These are phyloP conservation scores for Aspergillus heteromorphus DNA, from an alignment of 495 filamentous ascomycete genomes.

Conservation along the genomic window DNA sequence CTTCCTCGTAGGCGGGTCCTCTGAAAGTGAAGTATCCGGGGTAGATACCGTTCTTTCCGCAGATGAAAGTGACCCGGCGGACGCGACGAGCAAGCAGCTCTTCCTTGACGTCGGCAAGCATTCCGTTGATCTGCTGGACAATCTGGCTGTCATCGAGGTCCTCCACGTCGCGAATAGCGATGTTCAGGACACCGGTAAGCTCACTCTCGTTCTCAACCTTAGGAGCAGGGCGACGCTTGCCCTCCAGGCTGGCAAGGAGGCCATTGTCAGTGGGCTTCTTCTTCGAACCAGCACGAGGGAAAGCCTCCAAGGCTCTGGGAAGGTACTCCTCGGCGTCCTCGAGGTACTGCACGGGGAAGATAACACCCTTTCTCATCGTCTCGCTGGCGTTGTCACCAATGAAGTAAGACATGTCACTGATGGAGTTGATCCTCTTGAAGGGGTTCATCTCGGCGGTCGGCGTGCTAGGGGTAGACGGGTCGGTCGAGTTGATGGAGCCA, in stretches of 20 bases:
- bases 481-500: conserved; percentile 66
- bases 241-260: conserved; percentile 66
- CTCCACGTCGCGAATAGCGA: conserved; percentile 88
- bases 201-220: conserved; percentile 60
- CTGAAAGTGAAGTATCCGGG: conserved; percentile 98
- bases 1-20: conserved; percentile 82
- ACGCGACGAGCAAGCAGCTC: conserved; percentile 76
- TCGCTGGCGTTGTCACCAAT: conserved; percentile 62
- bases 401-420: conserved; percentile 93
- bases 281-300: conserved; percentile 54
- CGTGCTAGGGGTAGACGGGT: conserved; percentile 81
- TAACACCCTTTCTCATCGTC: conserved; percentile 85
- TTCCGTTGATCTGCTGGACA: conserved; percentile 61
- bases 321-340: conserved; percentile 90
- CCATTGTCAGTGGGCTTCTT: conserved; percentile 39
- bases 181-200: conserved; percentile 83
- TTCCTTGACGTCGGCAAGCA: conserved; percentile 77
- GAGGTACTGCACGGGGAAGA: conserved; percentile 85
- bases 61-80: conserved; percentile 92
- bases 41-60: conserved; percentile 90
- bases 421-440: conserved; percentile 81
- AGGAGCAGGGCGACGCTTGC: conserved; percentile 58
- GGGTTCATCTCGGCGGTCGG: conserved; percentile 58
- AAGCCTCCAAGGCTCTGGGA: conserved; percentile 71
- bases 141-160: conserved; percentile 79